Conservation (phyloP, 495 filamentous ascomycete species). For the Apodospora peruviana region DNA sequence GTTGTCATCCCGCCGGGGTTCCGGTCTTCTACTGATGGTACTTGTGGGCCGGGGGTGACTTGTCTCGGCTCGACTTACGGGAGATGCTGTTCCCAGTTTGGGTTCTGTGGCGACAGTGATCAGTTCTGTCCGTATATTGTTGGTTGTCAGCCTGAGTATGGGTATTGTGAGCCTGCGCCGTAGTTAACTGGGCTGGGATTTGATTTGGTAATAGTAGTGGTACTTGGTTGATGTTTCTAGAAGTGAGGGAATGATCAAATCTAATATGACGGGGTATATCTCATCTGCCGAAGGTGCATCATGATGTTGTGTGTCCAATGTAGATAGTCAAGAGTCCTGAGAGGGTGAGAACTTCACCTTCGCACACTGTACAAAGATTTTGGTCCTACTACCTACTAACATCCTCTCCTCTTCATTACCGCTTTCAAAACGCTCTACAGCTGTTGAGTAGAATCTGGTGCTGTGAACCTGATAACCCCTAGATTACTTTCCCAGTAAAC, state of each 20-base stretch:
- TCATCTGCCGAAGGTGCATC: too few species aligned
- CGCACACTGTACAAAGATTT: neutral
- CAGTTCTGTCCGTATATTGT: slow-evolving; percentile 40
- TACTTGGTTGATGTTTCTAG: too few species aligned
- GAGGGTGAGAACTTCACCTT: neutral
- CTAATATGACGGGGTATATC: too few species aligned
- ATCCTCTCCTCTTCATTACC: neutral
- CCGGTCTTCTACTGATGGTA: slow-evolving; percentile 20
- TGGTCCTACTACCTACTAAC: neutral
- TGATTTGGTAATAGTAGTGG: too few species aligned
- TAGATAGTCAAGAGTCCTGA: neutral
- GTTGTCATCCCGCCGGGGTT: slow-evolving; percentile 16
- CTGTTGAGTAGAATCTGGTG: neutral
- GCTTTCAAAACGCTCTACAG: neutral
- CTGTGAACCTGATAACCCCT: neutral
- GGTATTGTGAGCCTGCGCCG: slow-evolving; percentile 21
- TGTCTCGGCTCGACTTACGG: slow-evolving; percentile 23
- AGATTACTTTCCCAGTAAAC: neutral
- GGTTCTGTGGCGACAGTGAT: slow-evolving; percentile 36
- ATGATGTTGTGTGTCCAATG: too few species aligned
- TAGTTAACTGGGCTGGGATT: too few species aligned
- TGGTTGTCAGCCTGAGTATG: slow-evolving; percentile 26
- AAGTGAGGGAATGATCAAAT: too few species aligned
- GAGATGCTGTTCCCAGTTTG: slow-evolving; percentile 32
- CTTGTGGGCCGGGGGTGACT: slow-evolving; percentile 21